Conservation (phyloP, 108 stramenopile genomes). For the Bacterosira constricta region DNA sequence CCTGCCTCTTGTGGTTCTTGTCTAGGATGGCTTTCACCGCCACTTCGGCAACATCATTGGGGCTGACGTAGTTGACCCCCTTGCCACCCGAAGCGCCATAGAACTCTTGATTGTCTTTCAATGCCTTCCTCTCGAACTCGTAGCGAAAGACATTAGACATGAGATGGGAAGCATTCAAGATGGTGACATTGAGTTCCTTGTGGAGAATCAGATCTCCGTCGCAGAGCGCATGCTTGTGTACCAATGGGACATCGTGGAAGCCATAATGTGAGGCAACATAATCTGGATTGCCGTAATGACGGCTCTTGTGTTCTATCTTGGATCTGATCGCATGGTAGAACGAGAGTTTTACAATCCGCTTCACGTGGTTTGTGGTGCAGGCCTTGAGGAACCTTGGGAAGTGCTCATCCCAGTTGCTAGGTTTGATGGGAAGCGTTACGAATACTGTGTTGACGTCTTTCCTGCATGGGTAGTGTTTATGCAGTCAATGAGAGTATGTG, state of each 20-base stretch:
- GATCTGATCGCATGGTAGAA: conserved; percentile 43
- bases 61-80: conserved; percentile 54
- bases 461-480: neutral
- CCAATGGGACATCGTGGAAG: conserved; percentile 40
- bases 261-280: conserved; percentile 3
- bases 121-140: conserved; percentile 14
- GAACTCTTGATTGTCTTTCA: conserved; percentile 26
- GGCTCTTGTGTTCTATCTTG: conserved; percentile 8
- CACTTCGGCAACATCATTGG: conserved; percentile 54
- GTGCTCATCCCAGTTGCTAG: conserved; percentile 33
- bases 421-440: conserved; percentile 25
- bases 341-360: conserved; percentile 51
- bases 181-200: conserved; percentile 35
- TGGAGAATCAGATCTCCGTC: conserved; percentile 38
- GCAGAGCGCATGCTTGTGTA: conserved; percentile 44
- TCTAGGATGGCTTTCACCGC: conserved; percentile 39
- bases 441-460: conserved; percentile 51
- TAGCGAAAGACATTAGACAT: conserved; percentile 53
- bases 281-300: conserved; percentile 17
- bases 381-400: conserved; percentile 45
- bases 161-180: conserved; percentile 49
- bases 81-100: conserved; percentile 47
- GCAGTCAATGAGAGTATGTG: neutral
- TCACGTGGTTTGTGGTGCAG: conserved; percentile 36
- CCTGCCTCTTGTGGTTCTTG: conserved; percentile 26